These are phyloP conservation scores for Calamus simplicifolius DNA, from an alignment of 176 grass and related monocot species.

Conservation along the genomic window DNA sequence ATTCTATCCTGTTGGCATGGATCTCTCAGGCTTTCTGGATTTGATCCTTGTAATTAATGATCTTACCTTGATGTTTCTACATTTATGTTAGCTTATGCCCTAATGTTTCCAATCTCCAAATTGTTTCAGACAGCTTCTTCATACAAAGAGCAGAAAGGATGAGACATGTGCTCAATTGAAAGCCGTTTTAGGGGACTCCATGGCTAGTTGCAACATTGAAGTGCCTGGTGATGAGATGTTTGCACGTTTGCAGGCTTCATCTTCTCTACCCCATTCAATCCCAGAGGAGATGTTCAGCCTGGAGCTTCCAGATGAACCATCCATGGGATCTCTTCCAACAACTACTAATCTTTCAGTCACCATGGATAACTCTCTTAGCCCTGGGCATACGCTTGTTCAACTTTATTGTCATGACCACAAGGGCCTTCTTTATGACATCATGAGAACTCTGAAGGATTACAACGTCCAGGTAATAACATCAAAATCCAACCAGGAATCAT, in stretches of 20 bases:
- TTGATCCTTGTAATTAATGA: background rate
- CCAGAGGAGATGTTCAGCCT: conserved; percentile 1
- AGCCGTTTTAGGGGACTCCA: conserved; percentile 3
- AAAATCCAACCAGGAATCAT: no score
- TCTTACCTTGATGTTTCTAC: no score
- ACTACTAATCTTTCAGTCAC: background rate
- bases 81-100: background rate
- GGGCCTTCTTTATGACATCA: conserved; percentile 13
- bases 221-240: background rate
- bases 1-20: no score
- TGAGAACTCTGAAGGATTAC: conserved; percentile 17
- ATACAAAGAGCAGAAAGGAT: conserved; percentile 11
- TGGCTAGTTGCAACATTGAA: conserved; percentile 10
- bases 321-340: background rate
- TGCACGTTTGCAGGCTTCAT: conserved; percentile 11
- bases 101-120: background rate
- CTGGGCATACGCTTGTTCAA: conserved; percentile 19
- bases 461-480: conserved; percentile 13
- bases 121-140: conserved; percentile 19
- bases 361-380: conserved; percentile 16
- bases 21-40: background rate
- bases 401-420: conserved; percentile 15
- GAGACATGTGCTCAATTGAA: conserved; percentile 5
- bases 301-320: conserved; percentile 11
- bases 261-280: conserved; percentile 12